Base-by-base conservation (phyloP, 805 yeast genomes). In the Komagataella ulmi region DNA sequence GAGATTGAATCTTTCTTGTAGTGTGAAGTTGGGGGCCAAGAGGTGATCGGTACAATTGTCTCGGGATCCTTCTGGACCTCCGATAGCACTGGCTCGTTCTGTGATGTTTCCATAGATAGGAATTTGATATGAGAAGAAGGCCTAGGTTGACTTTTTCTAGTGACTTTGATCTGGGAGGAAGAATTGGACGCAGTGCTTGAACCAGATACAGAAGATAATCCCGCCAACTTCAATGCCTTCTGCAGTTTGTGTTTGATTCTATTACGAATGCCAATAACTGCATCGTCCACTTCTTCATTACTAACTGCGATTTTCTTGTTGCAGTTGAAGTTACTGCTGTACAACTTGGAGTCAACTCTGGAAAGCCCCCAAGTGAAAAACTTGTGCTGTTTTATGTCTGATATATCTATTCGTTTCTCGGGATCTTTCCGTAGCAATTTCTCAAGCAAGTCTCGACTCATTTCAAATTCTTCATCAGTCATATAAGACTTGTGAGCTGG, bases 201-300 rank as follows among this genome's bases (percentile, higher is more conserved):
- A 47, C 24, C 19, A 10, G 17, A 17, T 10, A 24, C 46, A 14
- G 51, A 43, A 10, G 46, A 45, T 24, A 44, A 17, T 19, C 54
- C 45, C 17, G 44, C 51, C 7, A 43, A 50, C 52, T 48, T 52
- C 43, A 59, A 61, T 1, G 77, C 80, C 49, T 70, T 71, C 4
- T 74, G 66, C 3, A 81, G 59, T 23, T 77, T 74, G 53, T 71
- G 74, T 57, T 72, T 78, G 46, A 88, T 72, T 51, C 82, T 73
- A 50, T 79, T 75, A 6, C 89, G 90, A 49, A 88, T 74, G n/a
- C 96, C 96, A 43, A 82, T 75, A 3, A 88, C 88, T 1, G 96
- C 96, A 54, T 80, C 77, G 55, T 81, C 77, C 6, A 86, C 75
- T 54, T 88, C 96, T 53, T 81, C 83, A 48, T 72, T 75, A 2